Base-by-base conservation (phyloP, 306 rosid genomes). In the Notholithocarpus densiflorus region DNA sequence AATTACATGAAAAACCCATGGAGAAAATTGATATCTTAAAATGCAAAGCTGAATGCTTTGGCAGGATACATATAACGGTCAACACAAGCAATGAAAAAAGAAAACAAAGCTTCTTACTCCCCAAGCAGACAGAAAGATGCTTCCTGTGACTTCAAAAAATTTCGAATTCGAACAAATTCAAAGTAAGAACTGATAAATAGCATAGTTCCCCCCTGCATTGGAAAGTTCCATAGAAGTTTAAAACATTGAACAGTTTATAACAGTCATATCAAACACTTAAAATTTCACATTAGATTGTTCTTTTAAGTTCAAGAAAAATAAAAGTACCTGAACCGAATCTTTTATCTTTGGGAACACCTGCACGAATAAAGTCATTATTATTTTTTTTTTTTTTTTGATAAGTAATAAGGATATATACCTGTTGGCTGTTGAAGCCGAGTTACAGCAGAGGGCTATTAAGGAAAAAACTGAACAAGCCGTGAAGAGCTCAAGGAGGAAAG, bases 111-210 rank as follows among this genome's bases (percentile, higher is more conserved):
- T 87, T 75, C 98, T 88, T 86, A 94, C 98, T 94, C 98, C 32
- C 93, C 94, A 86, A 94, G 92, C 57, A 92, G 87, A 81, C 98
- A 94, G 74, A 92, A 94, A 29, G 97, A 92, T 66, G 98, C 92
- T 70, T 90, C 85, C 80, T 91, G 92, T 5, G 92, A 84, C 91
- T 89, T 94, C 57, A 94, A 87, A 84, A 92, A 94, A 77, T 92
- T 91, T 27, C 97, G 88, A 74, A 94, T 61, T 80, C 95, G 90
- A 82, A 92, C 83, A 75, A 88, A 92, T 80, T 92, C 95, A 23
- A 91, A 87, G 91, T 91, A 94, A 24, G 93, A 91, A 84, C 90
- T 94, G 75, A 87, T 87, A 82, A 92, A 94, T 78, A 94, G 71
- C 97, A 94, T 92, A 43, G 78, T 82, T 65, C 98, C 97, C 26